A percentile compares a stretch with the other conserved stretches of the same genome.
Conservation (phyloP, 768 basidiomycete species). For the Collybiopsis confluens region DNA sequence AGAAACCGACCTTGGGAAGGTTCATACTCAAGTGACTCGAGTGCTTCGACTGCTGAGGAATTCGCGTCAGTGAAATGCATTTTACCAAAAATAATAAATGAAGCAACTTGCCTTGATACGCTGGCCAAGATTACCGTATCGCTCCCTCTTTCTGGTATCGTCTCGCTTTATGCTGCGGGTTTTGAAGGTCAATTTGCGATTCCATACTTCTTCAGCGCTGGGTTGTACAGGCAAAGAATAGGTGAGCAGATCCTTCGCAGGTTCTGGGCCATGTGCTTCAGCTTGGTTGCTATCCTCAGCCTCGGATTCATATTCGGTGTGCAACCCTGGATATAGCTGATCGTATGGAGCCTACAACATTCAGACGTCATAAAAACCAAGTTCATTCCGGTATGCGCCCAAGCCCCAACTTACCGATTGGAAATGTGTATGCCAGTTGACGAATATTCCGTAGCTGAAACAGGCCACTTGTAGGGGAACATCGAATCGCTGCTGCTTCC, state of each 20-base stretch:
- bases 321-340: background rate
- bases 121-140: background rate
- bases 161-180: background rate
- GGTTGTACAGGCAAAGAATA: conserved; percentile 7
- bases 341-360: background rate
- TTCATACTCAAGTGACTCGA: background rate
- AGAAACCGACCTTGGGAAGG: background rate
- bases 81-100: background rate
- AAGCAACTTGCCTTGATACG: background rate
- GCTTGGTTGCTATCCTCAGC: background rate
- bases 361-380: background rate
- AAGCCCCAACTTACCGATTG: background rate
- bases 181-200: background rate
- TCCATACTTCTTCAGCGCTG: conserved; percentile 1
- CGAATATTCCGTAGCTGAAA: conserved; percentile 14
- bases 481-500: conserved; percentile 14
- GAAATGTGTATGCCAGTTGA: conserved; percentile 13
- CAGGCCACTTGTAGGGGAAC: conserved; percentile 10
- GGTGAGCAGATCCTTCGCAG: background rate
- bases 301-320: background rate
- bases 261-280: background rate
- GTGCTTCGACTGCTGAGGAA: background rate
- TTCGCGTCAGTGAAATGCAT: too few relatives aligned
- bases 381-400: background rate
- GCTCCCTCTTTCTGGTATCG: background rate